These are phyloP conservation scores for Dryadomyces quercus-mongolicae DNA, from an alignment of 2,329 filamentous ascomycete species.

Conservation along the genomic window DNA sequence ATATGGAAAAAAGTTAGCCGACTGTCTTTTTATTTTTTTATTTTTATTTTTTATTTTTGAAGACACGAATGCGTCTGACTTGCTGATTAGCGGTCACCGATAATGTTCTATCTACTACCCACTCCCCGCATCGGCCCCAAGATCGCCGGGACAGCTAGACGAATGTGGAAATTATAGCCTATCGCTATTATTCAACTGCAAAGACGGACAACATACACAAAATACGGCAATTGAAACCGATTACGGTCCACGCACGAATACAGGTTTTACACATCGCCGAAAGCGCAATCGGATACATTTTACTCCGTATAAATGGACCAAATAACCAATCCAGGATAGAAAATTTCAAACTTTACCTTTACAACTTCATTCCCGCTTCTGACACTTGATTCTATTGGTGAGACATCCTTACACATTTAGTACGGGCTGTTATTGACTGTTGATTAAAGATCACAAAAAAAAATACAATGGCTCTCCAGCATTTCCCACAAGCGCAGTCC, in stretches of 20 bases:
- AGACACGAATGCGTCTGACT: no score
- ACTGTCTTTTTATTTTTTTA: no score
- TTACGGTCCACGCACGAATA: no score
- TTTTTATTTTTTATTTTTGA: no score
- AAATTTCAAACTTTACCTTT: neutral
- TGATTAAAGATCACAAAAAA: neutral
- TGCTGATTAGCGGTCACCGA: no score
- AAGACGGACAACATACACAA: neutral
- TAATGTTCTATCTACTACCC: neutral
- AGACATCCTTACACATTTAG: neutral
- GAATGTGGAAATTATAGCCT: constrained; percentile 4
- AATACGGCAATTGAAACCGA: constrained; percentile 2
- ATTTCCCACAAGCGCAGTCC: constrained; percentile 5
- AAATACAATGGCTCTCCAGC: constrained; percentile 1
- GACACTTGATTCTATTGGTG: neutral
- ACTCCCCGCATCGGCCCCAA: neutral
- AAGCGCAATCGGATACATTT: neutral
- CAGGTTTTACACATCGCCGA: neutral
- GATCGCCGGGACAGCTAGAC: constrained; percentile 2
- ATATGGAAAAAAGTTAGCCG: no score
- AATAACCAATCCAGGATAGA: neutral
- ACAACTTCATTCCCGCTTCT: neutral
- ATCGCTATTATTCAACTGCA: neutral
- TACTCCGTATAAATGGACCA: neutral
- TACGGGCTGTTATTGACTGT: neutral